Evolutionary conservation across 495 filamentous ascomycete genomes (phyloP).

Genomic region (Aspergillus olivimuriae): DNA sequence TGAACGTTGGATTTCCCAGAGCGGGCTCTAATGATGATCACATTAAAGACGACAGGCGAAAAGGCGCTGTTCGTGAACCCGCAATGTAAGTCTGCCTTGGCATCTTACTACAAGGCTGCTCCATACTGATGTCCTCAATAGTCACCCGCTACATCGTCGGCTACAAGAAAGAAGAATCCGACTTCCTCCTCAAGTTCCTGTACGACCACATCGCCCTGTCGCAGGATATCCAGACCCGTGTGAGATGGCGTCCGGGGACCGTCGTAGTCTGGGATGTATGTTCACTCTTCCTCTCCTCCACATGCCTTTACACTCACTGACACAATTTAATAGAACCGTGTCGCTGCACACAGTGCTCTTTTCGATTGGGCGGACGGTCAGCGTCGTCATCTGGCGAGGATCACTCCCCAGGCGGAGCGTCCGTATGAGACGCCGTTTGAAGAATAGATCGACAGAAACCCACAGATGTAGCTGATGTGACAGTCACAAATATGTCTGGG

Average conservation of each 20-base stretch:
- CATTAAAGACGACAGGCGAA: slow-evolving; percentile 56
- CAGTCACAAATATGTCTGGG: too few relatives aligned
- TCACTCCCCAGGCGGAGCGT: slow-evolving; percentile 77
- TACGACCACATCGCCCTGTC: slow-evolving; percentile 55
- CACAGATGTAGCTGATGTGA: too few relatives aligned
- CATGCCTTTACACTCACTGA: neutral
- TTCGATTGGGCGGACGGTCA: slow-evolving; percentile 78
- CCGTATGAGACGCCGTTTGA: slow-evolving; percentile 57
- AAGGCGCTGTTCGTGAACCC: slow-evolving; percentile 84
- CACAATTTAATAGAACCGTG: slow-evolving; percentile 50
- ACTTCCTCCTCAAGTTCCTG: slow-evolving; percentile 59
- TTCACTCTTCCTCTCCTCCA: neutral
- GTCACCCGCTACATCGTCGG: slow-evolving; percentile 57
- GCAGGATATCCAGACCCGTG: slow-evolving; percentile 52
- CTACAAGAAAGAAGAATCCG: slow-evolving; percentile 63
- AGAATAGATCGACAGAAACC: slow-evolving; percentile 28
- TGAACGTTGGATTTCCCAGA: too few relatives aligned
- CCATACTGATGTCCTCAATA: too few relatives aligned
- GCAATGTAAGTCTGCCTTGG: slow-evolving; percentile 56
- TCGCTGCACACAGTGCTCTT: slow-evolving; percentile 70
- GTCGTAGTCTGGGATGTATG: slow-evolving; percentile 59
- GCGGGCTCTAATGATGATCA: too few relatives aligned
- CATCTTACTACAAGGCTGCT: too few relatives aligned
- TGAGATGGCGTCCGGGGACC: slow-evolving; percentile 52
- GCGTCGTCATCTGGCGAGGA: slow-evolving; percentile 72